Base-by-base conservation (phyloP, 352 stramenopile species). In the Phytophthora quininea region DNA sequence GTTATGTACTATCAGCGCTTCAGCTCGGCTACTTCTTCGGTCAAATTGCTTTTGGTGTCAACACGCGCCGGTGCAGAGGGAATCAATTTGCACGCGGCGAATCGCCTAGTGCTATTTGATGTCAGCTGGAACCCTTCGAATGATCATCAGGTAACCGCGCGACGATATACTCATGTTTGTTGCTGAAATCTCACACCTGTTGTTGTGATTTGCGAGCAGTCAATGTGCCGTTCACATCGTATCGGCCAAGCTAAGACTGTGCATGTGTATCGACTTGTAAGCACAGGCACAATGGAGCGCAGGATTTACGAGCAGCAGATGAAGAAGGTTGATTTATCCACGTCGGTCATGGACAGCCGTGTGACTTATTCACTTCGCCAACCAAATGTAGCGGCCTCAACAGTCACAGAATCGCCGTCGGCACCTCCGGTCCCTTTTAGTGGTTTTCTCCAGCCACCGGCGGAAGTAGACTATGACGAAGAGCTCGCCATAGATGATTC, bases 251-350 rank as follows among this genome's bases (percentile, higher is more conserved):
- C 71, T 3, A 97, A 97, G 68, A 83, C 83, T 19, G 92, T 98
- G 19, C 89, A 96, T 45, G 91, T 98, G 31, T 98, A 98, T 64
- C 74, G 92, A n/a, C 84, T 98, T 29, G 91, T 98, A 40, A 93
- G 90, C 54, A 92, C 89, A 15, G 92, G 91, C 15, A 98, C 93
- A 14, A 96, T 98, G 75, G 93, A 98, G 77, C 82, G 92, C 32
- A 96, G 93, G 76, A 96, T 97, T 58, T 96, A 96, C 70, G 83
- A 95, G 58, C 90, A 96, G 69, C 91, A 97, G 64, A 90, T 91
- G 71, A 95, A 93, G 53, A 95, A 95, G 64, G 80, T 93, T 24
- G 80, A 91, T 53, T 58, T 95, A 32, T 93, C 85, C 9, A 89
- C 82, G 47, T 86, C 78, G 43, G 84, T 95, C 4, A 80, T 95